Evolutionary conservation across 495 filamentous ascomycete genomes (phyloP), one percentile per base, ranked within the genome.

Genomic region (Lasiosphaeriaceae sp.): DNA sequence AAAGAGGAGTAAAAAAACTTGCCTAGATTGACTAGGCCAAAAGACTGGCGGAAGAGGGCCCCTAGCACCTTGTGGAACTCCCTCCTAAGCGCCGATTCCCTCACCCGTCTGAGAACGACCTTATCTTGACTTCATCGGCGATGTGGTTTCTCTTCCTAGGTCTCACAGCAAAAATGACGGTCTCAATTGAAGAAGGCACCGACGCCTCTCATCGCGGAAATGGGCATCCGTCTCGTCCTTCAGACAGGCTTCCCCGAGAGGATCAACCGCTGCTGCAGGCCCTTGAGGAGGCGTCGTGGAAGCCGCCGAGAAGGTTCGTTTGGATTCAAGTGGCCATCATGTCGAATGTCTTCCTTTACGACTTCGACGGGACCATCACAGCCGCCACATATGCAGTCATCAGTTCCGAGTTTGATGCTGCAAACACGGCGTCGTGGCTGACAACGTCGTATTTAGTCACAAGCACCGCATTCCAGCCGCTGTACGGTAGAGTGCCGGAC

Each of bases 401-500:
- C 63, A 83, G 80, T 60, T 79, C 77, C 29, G 75, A 78, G 35
- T 81, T 82, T 48, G 68, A 75, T 39, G 78, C 77, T 1, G 75
- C 77, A 17, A 78, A 80, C 59, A 80, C 74, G 8, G 71, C 77
- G 1, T 79, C 70, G 6, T 92, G 88, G 88, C 82, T 87, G 5
- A 89, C 86, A n/a, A 90, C 86, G 0, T 88, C 87, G 3, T 86
- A 86, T 22, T 71, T 90, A 19, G 85, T 92, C 52, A 85, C 86
- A 2, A 88, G 87, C 63, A 88, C 85, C 11, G 83, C 85, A 52
- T 89, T 87, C 52, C 77, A 79, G 48, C 73, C 73, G 14, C 56
- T 76, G 31, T 76, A 74, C 34, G 72, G 73, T 1, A 74, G 79
- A 1, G 63, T 81, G 4, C 76, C 78, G 2, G 72, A 83, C 54